These are phyloP conservation scores for Tylopilus balloui DNA, from an alignment of 768 basidiomycete genomes.

Conservation along the genomic window DNA sequence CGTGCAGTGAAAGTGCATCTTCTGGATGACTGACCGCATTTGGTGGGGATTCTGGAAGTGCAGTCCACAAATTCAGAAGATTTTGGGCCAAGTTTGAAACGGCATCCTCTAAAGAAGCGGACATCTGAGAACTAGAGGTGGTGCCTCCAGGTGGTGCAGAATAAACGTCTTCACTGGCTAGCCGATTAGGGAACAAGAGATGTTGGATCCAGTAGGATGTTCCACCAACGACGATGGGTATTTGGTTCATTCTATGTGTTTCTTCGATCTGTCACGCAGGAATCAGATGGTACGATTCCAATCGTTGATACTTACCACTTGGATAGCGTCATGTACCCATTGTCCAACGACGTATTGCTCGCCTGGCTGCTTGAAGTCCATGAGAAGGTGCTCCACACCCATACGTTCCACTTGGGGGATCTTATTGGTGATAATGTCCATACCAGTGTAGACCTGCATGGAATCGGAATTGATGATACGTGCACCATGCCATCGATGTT, in stretches of 20 bases:
- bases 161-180: slow-evolving; percentile 34
- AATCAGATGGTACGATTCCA: background rate
- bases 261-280: slow-evolving; percentile 59
- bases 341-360: slow-evolving; percentile 84
- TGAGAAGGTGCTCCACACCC: slow-evolving; percentile 83
- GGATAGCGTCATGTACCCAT: slow-evolving; percentile 82
- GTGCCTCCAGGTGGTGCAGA: slow-evolving; percentile 1
- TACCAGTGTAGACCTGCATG: slow-evolving; percentile 93
- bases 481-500: slow-evolving; percentile 51
- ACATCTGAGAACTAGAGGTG: slow-evolving; percentile 15
- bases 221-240: slow-evolving; percentile 93
- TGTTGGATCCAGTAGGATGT: slow-evolving; percentile 98
- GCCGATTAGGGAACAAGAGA: slow-evolving; percentile 80
- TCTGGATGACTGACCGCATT: slow-evolving; percentile 52
- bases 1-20: slow-evolving; percentile 59
- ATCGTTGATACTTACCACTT: slow-evolving; percentile 50
- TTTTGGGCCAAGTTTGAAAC: slow-evolving; percentile 45
- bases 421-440: slow-evolving; percentile 95
- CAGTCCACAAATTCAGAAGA: slow-evolving; percentile 46
- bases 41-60: slow-evolving; percentile 58
- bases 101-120: slow-evolving; percentile 38
- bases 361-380: slow-evolving; percentile 83
- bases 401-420: slow-evolving; percentile 68
- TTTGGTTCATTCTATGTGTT: slow-evolving; percentile 52
- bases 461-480: slow-evolving; percentile 93